These are phyloP conservation scores for Fusarium globosum DNA, from an alignment of 2,329 filamentous ascomycete genomes.

Conservation along the genomic window DNA sequence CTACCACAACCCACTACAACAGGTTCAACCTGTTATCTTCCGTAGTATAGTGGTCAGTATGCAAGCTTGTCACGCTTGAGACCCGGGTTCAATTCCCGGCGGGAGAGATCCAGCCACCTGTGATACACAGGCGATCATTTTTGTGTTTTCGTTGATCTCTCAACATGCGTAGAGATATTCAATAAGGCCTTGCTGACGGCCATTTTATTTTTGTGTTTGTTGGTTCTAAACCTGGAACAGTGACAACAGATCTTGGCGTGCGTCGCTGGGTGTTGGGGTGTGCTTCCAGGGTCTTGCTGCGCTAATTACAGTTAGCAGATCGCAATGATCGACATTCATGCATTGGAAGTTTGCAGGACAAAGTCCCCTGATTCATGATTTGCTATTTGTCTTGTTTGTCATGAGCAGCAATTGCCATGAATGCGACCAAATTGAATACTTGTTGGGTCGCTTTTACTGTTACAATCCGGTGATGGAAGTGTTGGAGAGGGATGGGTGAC, in stretches of 20 bases:
- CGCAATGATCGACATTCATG: constrained; percentile 7
- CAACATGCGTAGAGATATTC: accelerated
- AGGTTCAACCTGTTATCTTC: constrained; percentile 10
- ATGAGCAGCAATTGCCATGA: background rate
- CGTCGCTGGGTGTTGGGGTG: background rate
- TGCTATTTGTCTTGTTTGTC: background rate
- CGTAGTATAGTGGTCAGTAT: constrained; percentile 31
- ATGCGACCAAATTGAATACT: background rate
- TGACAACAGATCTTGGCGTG: background rate
- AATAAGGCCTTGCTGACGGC: background rate
- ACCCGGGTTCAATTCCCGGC: constrained; percentile 27
- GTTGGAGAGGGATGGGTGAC: accelerated
- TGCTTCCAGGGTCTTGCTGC: background rate
- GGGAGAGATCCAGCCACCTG: constrained; percentile 28
- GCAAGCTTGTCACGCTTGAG: constrained; percentile 31
- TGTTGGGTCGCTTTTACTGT: background rate
- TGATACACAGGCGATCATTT: constrained; percentile 8
- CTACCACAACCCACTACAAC: constrained; percentile 4
- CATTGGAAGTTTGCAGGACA: background rate
- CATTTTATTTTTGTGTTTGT: background rate
- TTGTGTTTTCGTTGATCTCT: accelerated
- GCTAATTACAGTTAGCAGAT: constrained; percentile 10
- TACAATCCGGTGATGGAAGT: background rate
- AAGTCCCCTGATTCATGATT: background rate
- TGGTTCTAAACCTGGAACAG: background rate